These are phyloP conservation scores for Debaryomyces tyrocola DNA, from an alignment of 805 yeast species.

Conservation along the genomic window DNA sequence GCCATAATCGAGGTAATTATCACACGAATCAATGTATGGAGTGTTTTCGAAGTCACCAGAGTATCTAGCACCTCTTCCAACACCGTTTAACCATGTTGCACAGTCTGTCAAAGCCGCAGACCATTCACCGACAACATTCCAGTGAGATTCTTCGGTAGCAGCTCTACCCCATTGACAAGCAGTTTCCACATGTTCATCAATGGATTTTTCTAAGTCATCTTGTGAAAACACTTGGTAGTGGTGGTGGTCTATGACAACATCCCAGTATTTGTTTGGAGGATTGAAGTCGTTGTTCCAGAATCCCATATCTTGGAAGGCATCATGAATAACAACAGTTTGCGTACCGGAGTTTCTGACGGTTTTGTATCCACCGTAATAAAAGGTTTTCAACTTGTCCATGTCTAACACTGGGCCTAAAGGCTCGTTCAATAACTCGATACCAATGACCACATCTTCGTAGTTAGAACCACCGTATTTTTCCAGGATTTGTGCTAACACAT, in stretches of 20 bases:
- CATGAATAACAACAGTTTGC: constrained; percentile 71
- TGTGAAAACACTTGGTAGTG: constrained; percentile 82
- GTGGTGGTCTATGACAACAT: constrained; percentile 83
- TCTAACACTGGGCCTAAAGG: constrained; percentile 76
- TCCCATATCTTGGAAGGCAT: constrained; percentile 65
- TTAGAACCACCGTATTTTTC: constrained; percentile 61
- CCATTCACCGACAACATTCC: constrained; percentile 87
- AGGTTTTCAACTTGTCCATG: constrained; percentile 56
- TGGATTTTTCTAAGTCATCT: constrained; percentile 55
- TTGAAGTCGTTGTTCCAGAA: constrained; percentile 64
- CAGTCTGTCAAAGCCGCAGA: constrained; percentile 92
- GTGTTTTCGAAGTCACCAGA: constrained; percentile 55
- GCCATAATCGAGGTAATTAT: constrained; percentile 18
- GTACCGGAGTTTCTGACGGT: constrained; percentile 54
- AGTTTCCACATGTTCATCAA: constrained; percentile 58
- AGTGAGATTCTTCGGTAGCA: constrained; percentile 54
- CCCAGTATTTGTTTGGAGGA: constrained; percentile 43
- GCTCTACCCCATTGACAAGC: constrained; percentile 33
- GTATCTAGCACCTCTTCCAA: constrained; percentile 77
- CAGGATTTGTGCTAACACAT: constrained; percentile 55
- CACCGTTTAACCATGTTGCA: constrained; percentile 86
- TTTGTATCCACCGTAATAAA: constrained; percentile 62
- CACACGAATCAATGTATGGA: constrained; percentile 64
- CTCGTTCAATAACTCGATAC: constrained; percentile 85
- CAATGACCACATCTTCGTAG: constrained; percentile 72